Evolutionary conservation across 345 rosid species (phyloP), one percentile per base, ranked within the genome.

Genomic region (Moricandia arvensis): DNA sequence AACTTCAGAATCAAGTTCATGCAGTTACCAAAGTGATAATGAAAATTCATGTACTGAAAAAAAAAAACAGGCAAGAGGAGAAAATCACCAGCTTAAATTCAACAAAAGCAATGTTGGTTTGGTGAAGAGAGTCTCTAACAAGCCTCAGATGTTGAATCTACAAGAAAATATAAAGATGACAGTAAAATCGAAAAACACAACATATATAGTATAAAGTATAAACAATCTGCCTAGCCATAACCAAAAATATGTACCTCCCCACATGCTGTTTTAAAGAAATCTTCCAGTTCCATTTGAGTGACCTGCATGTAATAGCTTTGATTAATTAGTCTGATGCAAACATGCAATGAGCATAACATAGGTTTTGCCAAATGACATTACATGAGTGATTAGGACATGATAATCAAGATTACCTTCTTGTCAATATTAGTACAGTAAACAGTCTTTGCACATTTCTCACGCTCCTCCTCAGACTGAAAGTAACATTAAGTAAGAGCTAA

Each of bases 351-450:
- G 41, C 45, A 38, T n/a, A n/a, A n/a, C n/a, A n/a, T 27, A n/a
- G 26, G 54, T 53, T 53, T 33, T 17, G 18, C 4, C 10, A 47
- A 24, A 37, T 1, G 24, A 21, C 24, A 21, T 66, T n/a, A n/a
- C 55, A 35, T 31, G 43, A 63, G 10, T 60, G 45, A 68, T 31
- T 51, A 18, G 31, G 15, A 53, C n/a, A 66, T 65, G 15, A 58
- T 54, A 49, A 73, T 21, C 12, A 51, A 45, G 3, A 26, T 27
- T 76, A 94, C 98, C 98, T 79, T 83, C 79, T 85, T 89, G 85
- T 89, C 97, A 65, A 94, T 87, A 84, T 94, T 91, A 73, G 98
- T 87, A 76, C 97, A 91, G 72, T 94, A 94, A 63, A 94, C 81
- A 76, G 98, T 91, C 80, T 93, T 90, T 33, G 88, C 70, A 83